Base-by-base conservation (phyloP, 2,329 filamentous ascomycete species). In the Fusarium nodosum region DNA sequence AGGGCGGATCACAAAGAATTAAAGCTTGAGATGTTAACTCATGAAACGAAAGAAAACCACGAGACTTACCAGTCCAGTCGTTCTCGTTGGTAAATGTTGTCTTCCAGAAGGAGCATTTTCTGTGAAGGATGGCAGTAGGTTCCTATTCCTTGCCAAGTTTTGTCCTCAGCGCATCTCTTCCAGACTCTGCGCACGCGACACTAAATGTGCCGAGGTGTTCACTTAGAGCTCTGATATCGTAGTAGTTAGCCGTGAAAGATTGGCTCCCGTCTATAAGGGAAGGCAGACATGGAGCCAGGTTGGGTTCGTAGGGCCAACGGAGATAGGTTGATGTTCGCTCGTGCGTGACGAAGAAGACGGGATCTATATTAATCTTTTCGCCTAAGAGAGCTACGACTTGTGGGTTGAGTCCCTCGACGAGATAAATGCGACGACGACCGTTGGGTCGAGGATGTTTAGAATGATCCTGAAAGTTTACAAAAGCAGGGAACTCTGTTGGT, bases 31-130 rank as follows among this genome's bases (percentile, higher is more conserved):
- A 47, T 16, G 22, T 52, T 46, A 52, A 42, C 22, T 60, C 6
- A 18, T 20, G 15, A 15, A 33, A 13, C 13, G 12, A 31, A 15
- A 46, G 31, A 26, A n/a, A 3, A 36, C 2, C 18, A 33, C 1
- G 28, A 22, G 16, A 13, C 31, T 58, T 28, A 42, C 41, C 16
- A 20, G 36, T 44, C 58, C 56, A 57, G 24, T 26, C 28, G 5
- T 60, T 7, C 13, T 60, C 36, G 11, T 36, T 10, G 1, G 13
- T 31, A 7, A 52, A 31, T 24, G 44, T 26, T 10, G 30, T 60
- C 8, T 52, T 33, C 36, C 44, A 44, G n/a, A 60, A 60, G 36
- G 44, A 60, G 18, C 55, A 60, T 30, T 60, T 60, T 52, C 44
- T 11, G 20, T 60, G 42, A 36, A 60, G 36, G 12, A 41, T 34